These are phyloP conservation scores for Fusarium sp. DNA, from an alignment of 2,329 filamentous ascomycete species.

Conservation along the genomic window DNA sequence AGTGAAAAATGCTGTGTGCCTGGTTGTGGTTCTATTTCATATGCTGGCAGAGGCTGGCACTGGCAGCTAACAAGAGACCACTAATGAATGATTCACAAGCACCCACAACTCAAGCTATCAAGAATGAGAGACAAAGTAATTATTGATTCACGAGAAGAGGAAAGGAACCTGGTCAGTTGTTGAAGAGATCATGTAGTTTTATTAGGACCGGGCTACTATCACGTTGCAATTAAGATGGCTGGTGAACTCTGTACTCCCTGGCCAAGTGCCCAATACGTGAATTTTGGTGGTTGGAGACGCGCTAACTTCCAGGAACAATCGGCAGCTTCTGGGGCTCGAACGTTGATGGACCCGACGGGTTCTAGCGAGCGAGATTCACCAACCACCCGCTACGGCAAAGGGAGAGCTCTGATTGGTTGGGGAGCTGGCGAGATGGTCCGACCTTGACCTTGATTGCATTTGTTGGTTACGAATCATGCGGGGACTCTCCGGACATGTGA, in stretches of 20 bases:
- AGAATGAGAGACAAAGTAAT: constrained; percentile 13
- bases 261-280: constrained; percentile 10
- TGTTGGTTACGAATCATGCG: constrained; percentile 5
- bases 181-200: constrained; percentile 35
- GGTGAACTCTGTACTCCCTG: constrained; percentile 33
- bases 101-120: background rate
- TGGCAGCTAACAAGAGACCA: constrained; percentile 30
- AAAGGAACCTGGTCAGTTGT: constrained; percentile 23
- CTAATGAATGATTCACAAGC: constrained; percentile 26
- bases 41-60: constrained; percentile 28
- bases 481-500: constrained; percentile 2
- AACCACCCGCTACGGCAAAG: constrained; percentile 19
- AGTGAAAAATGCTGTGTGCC: background rate
- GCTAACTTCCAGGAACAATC: constrained; percentile 39
- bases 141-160: constrained; percentile 22
- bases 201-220: constrained; percentile 7
- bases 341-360: constrained; percentile 13
- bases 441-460: constrained; percentile 7
- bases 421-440: background rate
- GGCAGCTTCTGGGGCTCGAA: constrained; percentile 15
- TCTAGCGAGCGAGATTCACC: constrained; percentile 25
- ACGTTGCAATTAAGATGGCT: constrained; percentile 45
- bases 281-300: constrained; percentile 46
- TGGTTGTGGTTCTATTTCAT: constrained; percentile 4
- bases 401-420: constrained; percentile 20